Percentiles rank a stretch among this genome's conserved stretches.
These are phyloP conservation scores for Aspergillus incahuasiensis DNA, from an alignment of 495 filamentous ascomycete genomes.

Conservation along the genomic window DNA sequence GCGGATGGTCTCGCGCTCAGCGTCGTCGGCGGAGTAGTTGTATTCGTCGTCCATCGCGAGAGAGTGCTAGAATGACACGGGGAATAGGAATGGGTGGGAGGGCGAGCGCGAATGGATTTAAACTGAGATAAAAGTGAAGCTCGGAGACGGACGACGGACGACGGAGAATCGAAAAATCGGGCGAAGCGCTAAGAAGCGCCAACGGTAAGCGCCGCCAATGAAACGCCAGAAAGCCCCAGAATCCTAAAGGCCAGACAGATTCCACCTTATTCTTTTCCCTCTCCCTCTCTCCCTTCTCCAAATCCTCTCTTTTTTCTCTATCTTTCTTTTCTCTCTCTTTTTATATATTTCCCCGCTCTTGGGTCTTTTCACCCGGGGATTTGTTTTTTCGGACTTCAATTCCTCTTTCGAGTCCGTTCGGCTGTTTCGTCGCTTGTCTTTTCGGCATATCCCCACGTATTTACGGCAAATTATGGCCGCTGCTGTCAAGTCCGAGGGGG, in stretches of 20 bases:
- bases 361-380: background rate
- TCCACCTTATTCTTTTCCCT: conserved; percentile 3
- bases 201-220: conserved; percentile 24
- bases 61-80: background rate
- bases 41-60: conserved; percentile 35
- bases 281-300: background rate
- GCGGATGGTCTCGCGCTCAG: conserved; percentile 63
- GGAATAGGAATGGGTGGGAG: background rate
- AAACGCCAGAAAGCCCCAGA: conserved; percentile 18
- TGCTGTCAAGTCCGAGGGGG: conserved; percentile 33
- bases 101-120: background rate
- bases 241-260: conserved; percentile 16
- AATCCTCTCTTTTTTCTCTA: conserved; percentile 10
- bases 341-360: background rate
- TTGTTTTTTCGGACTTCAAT: background rate
- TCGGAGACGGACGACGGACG: background rate
- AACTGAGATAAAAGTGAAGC: background rate
- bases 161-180: conserved; percentile 27
- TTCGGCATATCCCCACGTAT: conserved; percentile 1
- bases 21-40: conserved; percentile 42
- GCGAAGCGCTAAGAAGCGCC: conserved; percentile 27
- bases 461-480: conserved; percentile 40
- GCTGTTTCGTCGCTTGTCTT: conserved; percentile 10
- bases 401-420: conserved; percentile 5
- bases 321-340: conserved; percentile 2